phyloP scores from a whole-genome alignment of 2,329 filamentous ascomycete genomes.

The Verticillium longisporum region DNA sequence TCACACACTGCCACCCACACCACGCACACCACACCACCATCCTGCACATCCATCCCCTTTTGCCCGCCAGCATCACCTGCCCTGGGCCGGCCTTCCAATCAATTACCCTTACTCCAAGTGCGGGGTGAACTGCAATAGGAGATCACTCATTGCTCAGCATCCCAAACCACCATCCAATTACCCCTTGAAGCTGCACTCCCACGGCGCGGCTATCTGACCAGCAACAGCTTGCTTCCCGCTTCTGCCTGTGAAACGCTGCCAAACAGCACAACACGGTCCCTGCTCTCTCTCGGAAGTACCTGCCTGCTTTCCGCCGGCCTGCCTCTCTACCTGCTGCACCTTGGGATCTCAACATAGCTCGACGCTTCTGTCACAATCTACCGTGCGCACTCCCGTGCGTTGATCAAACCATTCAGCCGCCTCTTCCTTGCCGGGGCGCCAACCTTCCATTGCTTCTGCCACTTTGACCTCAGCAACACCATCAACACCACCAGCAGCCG shows the following conservation, averaged over 20 bases:
- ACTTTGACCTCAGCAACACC: conserved; percentile 1
- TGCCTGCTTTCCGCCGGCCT: conserved; percentile 5
- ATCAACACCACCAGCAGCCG: not conserved
- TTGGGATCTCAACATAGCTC: not conserved
- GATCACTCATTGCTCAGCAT: not conserved
- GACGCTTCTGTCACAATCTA: not conserved
- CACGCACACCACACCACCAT: not conserved
- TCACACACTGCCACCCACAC: conserved; percentile 2
- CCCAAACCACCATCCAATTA: not conserved
- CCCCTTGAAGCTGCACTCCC: not conserved
- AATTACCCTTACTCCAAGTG: not conserved
- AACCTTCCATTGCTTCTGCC: not conserved
- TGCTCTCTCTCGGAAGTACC: conserved; percentile 10
- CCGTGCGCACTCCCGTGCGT: not conserved
- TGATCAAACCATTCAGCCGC: not conserved
- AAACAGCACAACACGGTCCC: not conserved
- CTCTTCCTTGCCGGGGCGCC: not conserved
- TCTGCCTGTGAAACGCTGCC: not conserved
- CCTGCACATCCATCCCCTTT: conserved; percentile 1
- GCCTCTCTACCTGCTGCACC: not conserved
- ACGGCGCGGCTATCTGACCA: not conserved
- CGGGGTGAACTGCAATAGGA: not conserved
- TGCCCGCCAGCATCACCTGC: not conserved
- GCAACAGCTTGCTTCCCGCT: conserved; percentile 6
- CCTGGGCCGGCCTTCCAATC: not conserved